phyloP scores from a whole-genome alignment of 2,329 filamentous ascomycete species.

The Davidsoniella neocaledoniae region DNA sequence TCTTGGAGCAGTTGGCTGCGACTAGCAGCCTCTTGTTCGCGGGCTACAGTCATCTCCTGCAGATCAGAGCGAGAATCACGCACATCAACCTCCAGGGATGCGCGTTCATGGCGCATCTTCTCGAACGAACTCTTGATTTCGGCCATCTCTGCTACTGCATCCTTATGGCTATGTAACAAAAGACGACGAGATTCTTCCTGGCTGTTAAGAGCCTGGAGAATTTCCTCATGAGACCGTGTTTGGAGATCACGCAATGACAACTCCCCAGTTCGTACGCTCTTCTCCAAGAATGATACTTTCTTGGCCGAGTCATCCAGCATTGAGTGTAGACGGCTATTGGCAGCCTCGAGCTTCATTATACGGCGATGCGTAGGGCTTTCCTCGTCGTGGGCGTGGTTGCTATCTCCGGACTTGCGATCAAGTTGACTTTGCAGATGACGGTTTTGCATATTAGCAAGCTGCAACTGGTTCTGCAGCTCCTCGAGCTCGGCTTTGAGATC shows the following conservation, averaged over 20 bases:
- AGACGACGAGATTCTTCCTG: slow-evolving; percentile 79
- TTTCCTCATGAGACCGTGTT: slow-evolving; percentile 82
- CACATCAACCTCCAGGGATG: slow-evolving; percentile 67
- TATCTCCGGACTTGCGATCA: slow-evolving; percentile 30
- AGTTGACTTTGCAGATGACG: slow-evolving; percentile 79
- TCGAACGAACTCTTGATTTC: slow-evolving; percentile 81
- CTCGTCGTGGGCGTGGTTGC: slow-evolving; percentile 34
- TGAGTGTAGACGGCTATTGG: slow-evolving; percentile 80
- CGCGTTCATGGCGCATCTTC: slow-evolving; percentile 66
- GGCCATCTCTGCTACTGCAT: slow-evolving; percentile 66
- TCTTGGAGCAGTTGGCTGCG: slow-evolving; percentile 80
- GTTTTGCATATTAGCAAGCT: slow-evolving; percentile 90
- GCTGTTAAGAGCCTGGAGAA: slow-evolving; percentile 79
- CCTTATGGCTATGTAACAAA: slow-evolving; percentile 69
- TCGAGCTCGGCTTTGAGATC: slow-evolving; percentile 83
- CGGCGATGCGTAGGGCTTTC: slow-evolving; percentile 66
- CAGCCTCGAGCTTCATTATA: slow-evolving; percentile 80
- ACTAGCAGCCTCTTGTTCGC: slow-evolving; percentile 77
- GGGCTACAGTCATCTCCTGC: slow-evolving; percentile 57
- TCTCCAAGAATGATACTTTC: slow-evolving; percentile 80
- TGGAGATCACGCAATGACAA: slow-evolving; percentile 82
- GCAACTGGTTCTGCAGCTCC: slow-evolving; percentile 82
- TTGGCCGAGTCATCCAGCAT: slow-evolving; percentile 87
- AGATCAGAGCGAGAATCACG: slow-evolving; percentile 72
- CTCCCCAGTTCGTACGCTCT: slow-evolving; percentile 71